phyloP scores from a whole-genome alignment of 306 rosid genomes.

The Cercis canadensis region DNA sequence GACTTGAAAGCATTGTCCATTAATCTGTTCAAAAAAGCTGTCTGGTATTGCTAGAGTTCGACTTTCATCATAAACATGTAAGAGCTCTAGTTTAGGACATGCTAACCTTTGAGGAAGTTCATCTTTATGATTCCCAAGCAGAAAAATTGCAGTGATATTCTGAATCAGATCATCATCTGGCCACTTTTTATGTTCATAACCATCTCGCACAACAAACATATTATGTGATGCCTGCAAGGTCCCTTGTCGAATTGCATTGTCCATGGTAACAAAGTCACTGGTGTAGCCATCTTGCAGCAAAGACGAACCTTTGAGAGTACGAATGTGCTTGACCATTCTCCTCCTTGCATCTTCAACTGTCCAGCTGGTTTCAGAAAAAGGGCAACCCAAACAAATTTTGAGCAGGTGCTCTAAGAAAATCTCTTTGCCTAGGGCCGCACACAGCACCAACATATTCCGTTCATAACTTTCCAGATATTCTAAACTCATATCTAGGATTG shows the following conservation, averaged over 20 bases:
- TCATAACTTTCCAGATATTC: background rate
- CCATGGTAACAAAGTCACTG: background rate
- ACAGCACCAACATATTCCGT: background rate
- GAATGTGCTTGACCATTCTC: background rate
- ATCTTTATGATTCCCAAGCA: no score
- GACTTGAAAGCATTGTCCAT: background rate
- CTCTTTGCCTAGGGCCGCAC: background rate
- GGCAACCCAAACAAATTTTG: background rate
- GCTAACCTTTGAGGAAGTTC: background rate
- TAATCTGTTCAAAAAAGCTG: background rate
- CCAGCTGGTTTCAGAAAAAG: background rate
- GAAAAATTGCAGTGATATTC: background rate
- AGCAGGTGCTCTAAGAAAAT: background rate
- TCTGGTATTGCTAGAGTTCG: background rate
- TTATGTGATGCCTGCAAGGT: no score
- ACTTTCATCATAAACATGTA: background rate
- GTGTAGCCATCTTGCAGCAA: background rate
- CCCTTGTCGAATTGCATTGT: background rate
- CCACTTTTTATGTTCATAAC: background rate
- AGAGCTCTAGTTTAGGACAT: background rate
- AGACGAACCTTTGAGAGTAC: background rate
- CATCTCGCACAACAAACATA: background rate
- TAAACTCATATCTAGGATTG: background rate
- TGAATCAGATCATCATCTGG: background rate
- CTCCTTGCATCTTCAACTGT: background rate